These are phyloP conservation scores for Grosmannia clavigera DNA, from an alignment of 2,329 filamentous ascomycete genomes.

Conservation along the genomic window DNA sequence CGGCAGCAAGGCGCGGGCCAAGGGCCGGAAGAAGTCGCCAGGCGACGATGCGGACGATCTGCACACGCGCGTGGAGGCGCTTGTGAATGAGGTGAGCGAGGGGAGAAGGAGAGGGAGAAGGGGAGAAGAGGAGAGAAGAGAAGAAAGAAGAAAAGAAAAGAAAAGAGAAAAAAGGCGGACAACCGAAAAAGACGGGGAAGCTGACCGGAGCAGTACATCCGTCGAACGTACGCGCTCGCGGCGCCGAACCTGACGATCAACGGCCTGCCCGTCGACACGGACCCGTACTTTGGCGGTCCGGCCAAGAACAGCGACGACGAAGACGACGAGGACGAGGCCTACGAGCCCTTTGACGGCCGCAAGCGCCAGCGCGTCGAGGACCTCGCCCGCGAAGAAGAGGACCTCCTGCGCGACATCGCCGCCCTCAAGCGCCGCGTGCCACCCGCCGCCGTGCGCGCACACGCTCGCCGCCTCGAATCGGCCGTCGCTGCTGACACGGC, in stretches of 20 bases:
- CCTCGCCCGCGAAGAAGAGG: slow-evolving; percentile 49
- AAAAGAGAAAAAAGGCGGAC: neutral
- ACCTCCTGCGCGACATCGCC: slow-evolving; percentile 51
- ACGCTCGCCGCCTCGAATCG: slow-evolving; percentile 25
- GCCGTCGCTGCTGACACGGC: slow-evolving; percentile 35
- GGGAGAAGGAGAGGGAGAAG: neutral
- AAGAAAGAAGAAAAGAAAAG: neutral
- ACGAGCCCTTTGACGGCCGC: slow-evolving; percentile 49
- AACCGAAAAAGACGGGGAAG: neutral
- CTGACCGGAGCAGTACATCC: slow-evolving; percentile 39
- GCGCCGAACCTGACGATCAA: slow-evolving; percentile 51
- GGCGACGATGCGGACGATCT: slow-evolving; percentile 37
- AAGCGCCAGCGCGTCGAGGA: slow-evolving; percentile 47
- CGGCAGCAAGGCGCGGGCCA: slow-evolving; percentile 17
- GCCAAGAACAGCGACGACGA: neutral
- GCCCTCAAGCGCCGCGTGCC: slow-evolving; percentile 44
- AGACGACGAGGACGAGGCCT: slow-evolving; percentile 24
- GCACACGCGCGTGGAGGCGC: slow-evolving; percentile 43
- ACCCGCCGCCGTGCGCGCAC: slow-evolving; percentile 26
- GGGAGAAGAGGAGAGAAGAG: neutral
- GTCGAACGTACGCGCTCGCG: slow-evolving; percentile 45
- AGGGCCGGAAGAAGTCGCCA: neutral
- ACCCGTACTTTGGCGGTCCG: slow-evolving; percentile 21
- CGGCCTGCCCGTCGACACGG: slow-evolving; percentile 36
- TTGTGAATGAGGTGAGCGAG: slow-evolving; percentile 41